Evolutionary conservation across 257 asterid species (phyloP), one percentile per base, ranked within the genome.

Genomic region (Nicotiana obtusifolia): DNA sequence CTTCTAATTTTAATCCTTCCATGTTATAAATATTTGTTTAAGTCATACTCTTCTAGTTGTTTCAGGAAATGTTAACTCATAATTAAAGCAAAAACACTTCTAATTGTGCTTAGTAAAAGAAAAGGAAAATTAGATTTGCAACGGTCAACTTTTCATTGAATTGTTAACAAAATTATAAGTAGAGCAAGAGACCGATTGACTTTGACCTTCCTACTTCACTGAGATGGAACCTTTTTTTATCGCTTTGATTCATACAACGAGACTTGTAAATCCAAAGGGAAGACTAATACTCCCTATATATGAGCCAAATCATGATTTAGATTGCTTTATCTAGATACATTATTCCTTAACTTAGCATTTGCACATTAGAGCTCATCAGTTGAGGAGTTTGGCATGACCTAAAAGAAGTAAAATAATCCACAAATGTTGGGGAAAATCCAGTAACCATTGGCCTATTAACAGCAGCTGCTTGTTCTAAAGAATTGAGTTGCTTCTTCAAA

Each of bases 401-500:
- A 44, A 49, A 49, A 62, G 76, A 37, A 17, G 19, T 76, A 1
- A 66, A 81, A 83, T 15, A 64, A 54, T 54, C 80, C 83, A 78
- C 24, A 10, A 64, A 20, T 35, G 53, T 24, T 31, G 79, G 24
- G 2, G 80, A 78, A 83, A 81, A 52, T 14, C 84, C 77, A 47
- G 82, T 60, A 65, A 69, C 78, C 75, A 67, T 13, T 6, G 86
- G 83, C 84, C 84, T 68, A 47, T 54, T 64, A 56, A 6, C 24
- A 15, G 13, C 24, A 8, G 83, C 81, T 14, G 85, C 84, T 81
- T 83, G 88, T 16, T 87, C 88, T 54, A 90, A 83, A 0, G 83
- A 52, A 28, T 86, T 83, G 15, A 89, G 85, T 76, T 90, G 94
- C 53, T 84, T 86, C 76, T 89, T 89, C 81, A 91, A 78, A 76